A percentile compares a stretch with the other conserved stretches of the same genome.
These are phyloP conservation scores for Yamadazyma philogaea DNA, from an alignment of 805 yeast genomes.

Conservation along the genomic window DNA sequence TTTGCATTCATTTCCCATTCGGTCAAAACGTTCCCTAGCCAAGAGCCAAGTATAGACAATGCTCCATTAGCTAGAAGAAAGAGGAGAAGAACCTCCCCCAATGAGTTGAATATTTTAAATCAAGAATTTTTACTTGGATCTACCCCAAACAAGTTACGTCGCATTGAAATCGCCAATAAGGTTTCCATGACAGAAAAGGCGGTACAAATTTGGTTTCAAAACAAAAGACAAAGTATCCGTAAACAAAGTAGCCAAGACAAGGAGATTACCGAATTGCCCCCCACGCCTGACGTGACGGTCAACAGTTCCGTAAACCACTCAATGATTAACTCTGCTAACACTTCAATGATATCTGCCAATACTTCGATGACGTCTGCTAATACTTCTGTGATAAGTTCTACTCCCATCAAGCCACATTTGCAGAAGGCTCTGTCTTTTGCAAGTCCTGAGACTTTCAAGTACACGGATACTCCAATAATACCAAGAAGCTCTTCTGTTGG, in stretches of 20 bases:
- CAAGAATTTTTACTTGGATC: conserved; percentile 70
- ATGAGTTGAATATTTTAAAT: conserved; percentile 78
- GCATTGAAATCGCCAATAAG: conserved; percentile 72
- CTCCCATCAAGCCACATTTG: conserved; percentile 24
- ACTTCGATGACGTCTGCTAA: conserved; percentile 10
- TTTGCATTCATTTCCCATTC: conserved; percentile 94
- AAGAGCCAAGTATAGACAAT: conserved; percentile 82
- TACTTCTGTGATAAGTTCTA: conserved; percentile 20
- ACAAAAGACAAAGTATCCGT: conserved; percentile 80
- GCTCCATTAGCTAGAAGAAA: conserved; percentile 92
- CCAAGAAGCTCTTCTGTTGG: conserved; percentile 18
- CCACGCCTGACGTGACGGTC: conserved; percentile 27
- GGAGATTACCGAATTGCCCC: conserved; percentile 43
- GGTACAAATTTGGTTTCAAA: conserved; percentile 98
- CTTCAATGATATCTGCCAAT: conserved; percentile 1
- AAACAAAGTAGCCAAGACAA: conserved; percentile 40
- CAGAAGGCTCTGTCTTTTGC: conserved; percentile 24
- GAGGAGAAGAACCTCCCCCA: conserved; percentile 91
- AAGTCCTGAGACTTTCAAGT: conserved; percentile 16
- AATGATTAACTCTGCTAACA: conserved; percentile 5
- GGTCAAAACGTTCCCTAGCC: conserved; percentile 79
- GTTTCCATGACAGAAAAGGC: conserved; percentile 97
- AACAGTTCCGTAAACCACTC: conserved; percentile 9
- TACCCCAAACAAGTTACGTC: conserved; percentile 75
- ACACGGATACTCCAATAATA: conserved; percentile 18